Base-by-base conservation (phyloP, 345 rosid species). In the Melaleuca quinquenervia region DNA sequence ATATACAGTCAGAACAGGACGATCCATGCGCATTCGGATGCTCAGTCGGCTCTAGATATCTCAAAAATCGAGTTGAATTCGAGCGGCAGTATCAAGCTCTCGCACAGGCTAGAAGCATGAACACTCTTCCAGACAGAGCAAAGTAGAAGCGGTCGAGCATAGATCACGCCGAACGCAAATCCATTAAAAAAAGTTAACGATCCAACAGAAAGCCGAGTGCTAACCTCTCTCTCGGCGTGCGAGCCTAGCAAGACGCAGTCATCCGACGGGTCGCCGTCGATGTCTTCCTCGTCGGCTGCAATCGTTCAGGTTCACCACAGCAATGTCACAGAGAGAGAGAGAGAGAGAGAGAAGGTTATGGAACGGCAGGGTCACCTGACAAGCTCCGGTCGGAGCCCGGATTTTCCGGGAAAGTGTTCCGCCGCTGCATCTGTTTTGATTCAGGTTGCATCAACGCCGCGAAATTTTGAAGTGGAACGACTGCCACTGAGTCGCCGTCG, bases 371-470 rank as follows among this genome's bases (percentile, higher is more conserved):
- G 88, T 41, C 92, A 94, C 98, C 98, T 11, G 98, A 95, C 85
- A 96, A 88, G 91, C 96, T 96, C 88, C 89, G 94, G 87, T 92
- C 96, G 50, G 95, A 93, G 89, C 91, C 95, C 32, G 52, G 50
- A 88, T 76, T 86, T 86, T 89, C 96, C 90, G 89, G 88, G 27
- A 84, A 83, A 80, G 52, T 50, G 50, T 87, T 90, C 89, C 84
- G 98, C 94, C 92, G 92, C 97, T 94, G 93, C 95, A 94, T 70
- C 22, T 70, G 13, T 90, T 88, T 85, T 22, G 87, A 62, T 12
- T 27, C 54, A n/a, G 50, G 54, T 1, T 41, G 62, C 50, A 22
- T 6, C 87, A 10, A 52, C 84, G 22, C 51, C 70, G 0, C n/a
- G 16, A 50, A 21, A 49, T 36, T 70, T 18, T 48, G 36, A 36